A percentile compares a stretch with the other conserved stretches of the same genome.
Conservation (phyloP, 1,284 basidiomycete species). For the Cutaneotrichosporon arboriforme region DNA sequence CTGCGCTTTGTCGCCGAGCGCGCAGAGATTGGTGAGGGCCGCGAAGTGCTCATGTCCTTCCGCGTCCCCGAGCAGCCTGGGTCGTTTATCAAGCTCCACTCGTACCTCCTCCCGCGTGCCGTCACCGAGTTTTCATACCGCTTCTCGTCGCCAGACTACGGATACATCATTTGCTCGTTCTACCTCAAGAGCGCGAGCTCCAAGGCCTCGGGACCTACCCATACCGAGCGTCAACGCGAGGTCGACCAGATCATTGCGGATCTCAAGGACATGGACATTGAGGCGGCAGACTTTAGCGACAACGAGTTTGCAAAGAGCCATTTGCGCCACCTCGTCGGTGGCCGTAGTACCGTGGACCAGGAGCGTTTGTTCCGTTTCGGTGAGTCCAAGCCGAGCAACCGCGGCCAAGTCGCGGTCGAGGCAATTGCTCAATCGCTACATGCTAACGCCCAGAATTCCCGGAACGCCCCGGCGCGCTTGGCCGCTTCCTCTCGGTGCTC, state of each 20-base stretch:
- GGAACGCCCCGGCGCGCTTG: slow-evolving; percentile 84
- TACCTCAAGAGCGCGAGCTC: slow-evolving; percentile 59
- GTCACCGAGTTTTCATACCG: slow-evolving; percentile 98
- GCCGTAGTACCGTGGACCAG: slow-evolving; percentile 65
- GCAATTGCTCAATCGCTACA: no score
- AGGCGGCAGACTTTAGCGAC: slow-evolving; percentile 81
- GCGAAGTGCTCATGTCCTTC: slow-evolving; percentile 86
- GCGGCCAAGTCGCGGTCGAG: no score
- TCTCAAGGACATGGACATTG: slow-evolving; percentile 66
- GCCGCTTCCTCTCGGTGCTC: slow-evolving; percentile 78
- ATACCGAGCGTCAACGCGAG: slow-evolving; percentile 58
- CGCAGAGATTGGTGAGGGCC: slow-evolving; percentile 90
- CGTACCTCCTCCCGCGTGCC: slow-evolving; percentile 78
- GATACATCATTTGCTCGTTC: slow-evolving; percentile 82
- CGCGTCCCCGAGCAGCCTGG: slow-evolving; percentile 89
- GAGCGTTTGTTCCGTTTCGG: slow-evolving; percentile 93
- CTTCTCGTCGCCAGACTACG: slow-evolving; percentile 58
- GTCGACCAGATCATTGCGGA: slow-evolving; percentile 61
- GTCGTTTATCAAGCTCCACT: slow-evolving; percentile 86
- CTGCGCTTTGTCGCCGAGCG: slow-evolving; percentile 95
- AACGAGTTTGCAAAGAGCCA: slow-evolving; percentile 96
- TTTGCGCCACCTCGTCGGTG: slow-evolving; percentile 89
- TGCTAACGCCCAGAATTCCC: slow-evolving; percentile 71
- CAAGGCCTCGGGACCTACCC: slow-evolving; percentile 43
- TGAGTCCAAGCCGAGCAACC: slow-evolving; percentile 48